Evolutionary conservation across 768 basidiomycete species (phyloP), one percentile per base, ranked within the genome.

Genomic region (Suillus placidus): DNA sequence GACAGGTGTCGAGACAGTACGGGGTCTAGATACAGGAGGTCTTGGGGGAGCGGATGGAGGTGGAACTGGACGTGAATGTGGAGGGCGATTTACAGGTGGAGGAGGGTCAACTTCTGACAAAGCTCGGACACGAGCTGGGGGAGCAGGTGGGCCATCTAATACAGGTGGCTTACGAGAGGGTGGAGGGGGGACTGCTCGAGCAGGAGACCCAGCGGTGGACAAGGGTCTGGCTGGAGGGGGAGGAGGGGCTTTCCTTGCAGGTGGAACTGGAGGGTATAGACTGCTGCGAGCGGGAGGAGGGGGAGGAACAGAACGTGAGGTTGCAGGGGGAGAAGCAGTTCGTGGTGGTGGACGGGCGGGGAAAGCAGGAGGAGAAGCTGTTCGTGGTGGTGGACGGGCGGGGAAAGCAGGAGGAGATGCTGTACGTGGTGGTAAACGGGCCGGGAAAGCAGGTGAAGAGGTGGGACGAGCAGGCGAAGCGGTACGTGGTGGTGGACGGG

Each of bases 141-240:
- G 69, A 32, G 75, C 74, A n/a, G 78, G 72, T 20, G 76, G 69
- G 8, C 77, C 75, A 60, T 70, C 63, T 4, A 62, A 54, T 3
- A 71, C 60, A 18, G 73, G 78, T 6, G 70, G 71, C 58, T 78
- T 83, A n/a, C 84, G 80, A 16, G 72, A 71, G 49, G 81, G 83
- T 9, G 80, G 81, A 14, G 76, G 79, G 30, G 82, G 82, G 16
- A 73, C 76, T 30, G 66, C 69, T 65, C 81, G 76, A 30, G 74
- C 68, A 16, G 76, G 71, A 26, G 70, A 72, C 7, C 71, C 67
- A 14, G 70, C 68, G 0, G 74, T 71, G 30, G 78, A 77, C 62
- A 81, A 82, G 7, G 79, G 74, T 61, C 84, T 73, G 23, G 81
- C 78, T 35, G 83, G 79, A 18, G 86, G 84, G 16, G 85, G 85